Conservation (phyloP, 306 rosid species). For the Begonia peltatifolia region DNA sequence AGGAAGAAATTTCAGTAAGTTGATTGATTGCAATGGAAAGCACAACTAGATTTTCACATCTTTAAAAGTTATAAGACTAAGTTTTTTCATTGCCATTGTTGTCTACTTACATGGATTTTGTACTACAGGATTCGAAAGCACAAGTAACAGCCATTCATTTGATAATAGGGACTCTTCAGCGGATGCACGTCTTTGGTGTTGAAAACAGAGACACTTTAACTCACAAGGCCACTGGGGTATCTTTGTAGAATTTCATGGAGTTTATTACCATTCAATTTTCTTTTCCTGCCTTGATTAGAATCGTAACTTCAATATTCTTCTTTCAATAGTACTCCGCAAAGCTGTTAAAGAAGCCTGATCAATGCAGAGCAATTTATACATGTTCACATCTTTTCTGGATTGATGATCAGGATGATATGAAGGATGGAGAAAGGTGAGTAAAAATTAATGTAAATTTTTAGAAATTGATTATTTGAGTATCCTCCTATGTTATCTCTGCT, state of each 20-base stretch:
- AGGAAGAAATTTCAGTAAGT: slow-evolving; percentile 98
- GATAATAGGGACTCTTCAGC: slow-evolving; percentile 96
- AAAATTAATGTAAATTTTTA: too few species aligned
- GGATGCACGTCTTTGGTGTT: slow-evolving; percentile 95
- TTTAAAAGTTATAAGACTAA: too few species aligned
- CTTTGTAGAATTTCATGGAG: slow-evolving; percentile 4
- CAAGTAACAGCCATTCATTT: slow-evolving; percentile 90
- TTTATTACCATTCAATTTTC: neutral
- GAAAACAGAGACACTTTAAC: slow-evolving; percentile 98
- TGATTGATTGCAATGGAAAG: neutral
- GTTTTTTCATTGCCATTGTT: neutral
- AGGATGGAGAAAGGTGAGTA: slow-evolving; percentile 80
- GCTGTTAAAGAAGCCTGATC: slow-evolving; percentile 94
- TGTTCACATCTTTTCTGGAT: slow-evolving; percentile 95
- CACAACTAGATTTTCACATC: too few species aligned
- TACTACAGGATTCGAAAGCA: slow-evolving; percentile 80
- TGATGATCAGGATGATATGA: slow-evolving; percentile 72
- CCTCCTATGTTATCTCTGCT: too few species aligned
- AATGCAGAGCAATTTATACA: slow-evolving; percentile 86
- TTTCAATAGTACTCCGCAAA: slow-evolving; percentile 71
- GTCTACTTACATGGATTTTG: slow-evolving; percentile 11
- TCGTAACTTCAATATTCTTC: too few species aligned
- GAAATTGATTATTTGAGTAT: too few species aligned
- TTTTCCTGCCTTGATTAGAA: neutral
- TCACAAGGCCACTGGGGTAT: slow-evolving; percentile 99